A percentile compares a stretch with the other conserved stretches of the same genome.
Conservation (phyloP, 768 basidiomycete genomes). For the Artomyces pyxidatus region DNA sequence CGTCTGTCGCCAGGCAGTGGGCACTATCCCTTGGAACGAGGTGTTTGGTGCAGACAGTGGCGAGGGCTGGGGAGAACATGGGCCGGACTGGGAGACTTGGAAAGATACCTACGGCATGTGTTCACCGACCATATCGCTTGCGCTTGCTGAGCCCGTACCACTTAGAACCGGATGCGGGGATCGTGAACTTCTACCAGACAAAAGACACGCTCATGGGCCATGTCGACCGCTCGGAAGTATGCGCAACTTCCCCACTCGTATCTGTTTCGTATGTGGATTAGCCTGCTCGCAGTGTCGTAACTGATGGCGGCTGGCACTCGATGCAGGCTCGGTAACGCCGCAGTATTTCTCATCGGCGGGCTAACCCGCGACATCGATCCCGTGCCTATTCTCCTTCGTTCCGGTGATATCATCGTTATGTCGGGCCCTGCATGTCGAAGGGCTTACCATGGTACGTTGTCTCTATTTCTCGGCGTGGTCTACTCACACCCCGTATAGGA, state of each 20-base stretch:
- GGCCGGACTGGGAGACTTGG: slow-evolving; percentile 70
- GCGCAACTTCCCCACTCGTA: slow-evolving; percentile 85
- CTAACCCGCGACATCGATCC: slow-evolving; percentile 71
- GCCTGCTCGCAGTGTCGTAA: not conserved
- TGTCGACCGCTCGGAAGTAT: slow-evolving; percentile 94
- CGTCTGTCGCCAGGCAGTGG: slow-evolving; percentile 58
- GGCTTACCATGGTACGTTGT: slow-evolving; percentile 80
- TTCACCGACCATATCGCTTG: not conserved
- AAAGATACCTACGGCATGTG: slow-evolving; percentile 63
- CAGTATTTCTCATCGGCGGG: slow-evolving; percentile 86
- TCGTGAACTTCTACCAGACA: slow-evolving; percentile 91
- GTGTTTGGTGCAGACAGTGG: slow-evolving; percentile 38
- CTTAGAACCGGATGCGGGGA: slow-evolving; percentile 96
- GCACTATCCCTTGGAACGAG: slow-evolving; percentile 56
- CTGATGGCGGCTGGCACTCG: not conserved
- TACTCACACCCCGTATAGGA: slow-evolving; percentile 31
- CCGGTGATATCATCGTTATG: slow-evolving; percentile 92
- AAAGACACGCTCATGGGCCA: slow-evolving; percentile 96
- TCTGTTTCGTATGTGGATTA: slow-evolving; percentile 74
- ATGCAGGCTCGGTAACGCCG: slow-evolving; percentile 76
- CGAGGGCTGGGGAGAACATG: slow-evolving; percentile 44
- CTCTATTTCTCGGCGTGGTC: not conserved
- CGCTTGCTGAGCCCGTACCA: slow-evolving; percentile 1
- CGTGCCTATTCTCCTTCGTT: slow-evolving; percentile 75
- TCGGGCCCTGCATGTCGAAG: slow-evolving; percentile 77